Percentiles rank a stretch among this genome's conserved stretches.
These are phyloP conservation scores for Boletus rubropictus DNA, from an alignment of 768 basidiomycete species.

Conservation along the genomic window DNA sequence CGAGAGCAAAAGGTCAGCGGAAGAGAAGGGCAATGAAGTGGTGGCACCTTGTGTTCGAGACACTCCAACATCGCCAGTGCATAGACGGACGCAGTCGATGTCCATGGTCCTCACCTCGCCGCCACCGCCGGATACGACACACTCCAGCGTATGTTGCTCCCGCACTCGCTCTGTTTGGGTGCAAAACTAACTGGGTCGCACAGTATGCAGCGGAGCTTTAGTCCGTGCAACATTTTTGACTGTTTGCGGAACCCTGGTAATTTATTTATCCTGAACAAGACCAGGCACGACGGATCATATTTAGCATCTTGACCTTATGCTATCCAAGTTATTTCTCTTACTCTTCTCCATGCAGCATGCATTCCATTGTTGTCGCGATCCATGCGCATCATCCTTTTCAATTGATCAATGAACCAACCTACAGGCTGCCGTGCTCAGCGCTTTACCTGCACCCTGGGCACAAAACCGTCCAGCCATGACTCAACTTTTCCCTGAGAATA, in stretches of 20 bases:
- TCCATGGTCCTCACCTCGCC: constrained; percentile 21
- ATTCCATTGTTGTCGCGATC: no score
- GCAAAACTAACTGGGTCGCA: not conserved
- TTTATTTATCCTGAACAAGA: not conserved
- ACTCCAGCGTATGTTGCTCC: constrained; percentile 13
- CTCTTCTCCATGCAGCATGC: not conserved
- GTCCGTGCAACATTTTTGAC: not conserved
- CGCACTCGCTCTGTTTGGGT: not conserved
- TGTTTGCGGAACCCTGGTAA: not conserved
- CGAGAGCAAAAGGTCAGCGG: not conserved
- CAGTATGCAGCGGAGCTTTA: constrained; percentile 27
- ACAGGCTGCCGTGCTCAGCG: no score
- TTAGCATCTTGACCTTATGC: constrained; percentile 15
- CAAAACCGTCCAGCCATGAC: no score
- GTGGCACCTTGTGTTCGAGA: not conserved
- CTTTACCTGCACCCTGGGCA: no score
- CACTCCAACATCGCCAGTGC: constrained; percentile 10
- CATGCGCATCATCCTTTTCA: no score
- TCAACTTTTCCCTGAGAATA: no score
- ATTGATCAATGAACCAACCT: no score
- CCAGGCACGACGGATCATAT: constrained; percentile 1
- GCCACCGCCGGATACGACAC: constrained; percentile 5
- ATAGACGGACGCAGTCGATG: constrained; percentile 27
- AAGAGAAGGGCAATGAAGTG: not conserved
- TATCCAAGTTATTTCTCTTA: constrained; percentile 1